Percentiles rank a stretch among this genome's conserved stretches.
Evolutionary conservation across 2,329 filamentous ascomycete species (phyloP).

Genomic region (Lecanosticta acicola): DNA sequence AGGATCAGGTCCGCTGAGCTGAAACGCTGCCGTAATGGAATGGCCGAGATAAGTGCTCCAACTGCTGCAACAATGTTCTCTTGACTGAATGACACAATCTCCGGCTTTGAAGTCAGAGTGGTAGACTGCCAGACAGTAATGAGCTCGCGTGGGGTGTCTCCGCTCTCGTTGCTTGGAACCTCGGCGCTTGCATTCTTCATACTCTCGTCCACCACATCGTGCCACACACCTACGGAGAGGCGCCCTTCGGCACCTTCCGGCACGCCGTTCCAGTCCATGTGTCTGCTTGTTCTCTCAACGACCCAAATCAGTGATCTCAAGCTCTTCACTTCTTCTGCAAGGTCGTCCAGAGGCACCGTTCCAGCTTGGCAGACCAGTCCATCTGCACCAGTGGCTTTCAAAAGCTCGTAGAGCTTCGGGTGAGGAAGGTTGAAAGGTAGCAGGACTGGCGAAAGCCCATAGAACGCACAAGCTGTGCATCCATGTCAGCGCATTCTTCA

Average conservation of each 20-base stretch:
- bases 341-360: constrained; percentile 70
- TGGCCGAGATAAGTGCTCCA: constrained; percentile 66
- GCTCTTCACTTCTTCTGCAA: constrained; percentile 62
- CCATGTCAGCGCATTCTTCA: constrained; percentile 7
- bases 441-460: constrained; percentile 76
- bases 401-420: constrained; percentile 63
- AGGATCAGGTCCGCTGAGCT: constrained; percentile 73
- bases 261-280: constrained; percentile 92
- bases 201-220: constrained; percentile 73
- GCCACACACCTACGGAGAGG: constrained; percentile 85
- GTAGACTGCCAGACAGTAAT: constrained; percentile 62
- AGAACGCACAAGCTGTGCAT: constrained; percentile 70
- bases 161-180: constrained; percentile 58
- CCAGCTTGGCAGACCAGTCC: constrained; percentile 79
- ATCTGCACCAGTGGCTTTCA: constrained; percentile 69
- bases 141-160: constrained; percentile 44
- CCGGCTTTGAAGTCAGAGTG: constrained; percentile 47
- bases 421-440: constrained; percentile 75
- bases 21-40: constrained; percentile 71
- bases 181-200: constrained; percentile 54
- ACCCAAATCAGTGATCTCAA: constrained; percentile 85
- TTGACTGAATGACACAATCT: constrained; percentile 78
- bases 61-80: constrained; percentile 83
- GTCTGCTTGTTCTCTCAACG: constrained; percentile 79
- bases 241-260: constrained; percentile 69